Percentiles rank a stretch among this genome's conserved stretches.
phyloP scores from a whole-genome alignment of 2,329 filamentous ascomycete species.

The Lasiodiplodia sp. region DNA sequence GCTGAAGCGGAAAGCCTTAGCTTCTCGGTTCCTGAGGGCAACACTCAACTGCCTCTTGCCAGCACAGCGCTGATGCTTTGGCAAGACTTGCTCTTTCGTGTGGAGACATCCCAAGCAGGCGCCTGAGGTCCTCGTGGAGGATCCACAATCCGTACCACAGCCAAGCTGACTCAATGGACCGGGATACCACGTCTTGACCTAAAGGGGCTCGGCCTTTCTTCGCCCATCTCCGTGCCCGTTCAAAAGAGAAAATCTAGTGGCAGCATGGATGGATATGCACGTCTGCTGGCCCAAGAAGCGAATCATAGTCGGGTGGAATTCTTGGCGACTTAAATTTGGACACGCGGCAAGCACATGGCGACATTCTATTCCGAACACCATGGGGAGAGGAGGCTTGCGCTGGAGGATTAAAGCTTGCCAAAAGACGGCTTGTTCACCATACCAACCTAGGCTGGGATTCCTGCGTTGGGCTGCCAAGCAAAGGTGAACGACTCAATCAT shows the following conservation, averaged over 20 bases:
- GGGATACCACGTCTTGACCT: background rate
- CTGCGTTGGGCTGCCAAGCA: background rate
- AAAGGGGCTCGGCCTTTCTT: background rate
- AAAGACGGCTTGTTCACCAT: background rate
- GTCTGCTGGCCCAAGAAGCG: background rate
- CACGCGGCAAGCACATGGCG: background rate
- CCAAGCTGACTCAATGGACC: constrained; percentile 2
- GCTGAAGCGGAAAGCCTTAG: background rate
- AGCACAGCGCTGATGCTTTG: too few species aligned
- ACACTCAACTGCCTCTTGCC: background rate
- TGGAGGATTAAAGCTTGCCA: background rate
- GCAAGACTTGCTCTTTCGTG: background rate
- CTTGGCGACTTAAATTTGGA: background rate
- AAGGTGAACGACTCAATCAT: background rate
- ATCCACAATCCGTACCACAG: background rate
- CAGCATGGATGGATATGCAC: background rate
- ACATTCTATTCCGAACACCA: background rate
- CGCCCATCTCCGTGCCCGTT: background rate
- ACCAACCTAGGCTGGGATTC: background rate
- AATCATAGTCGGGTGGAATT: background rate
- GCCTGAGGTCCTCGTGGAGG: background rate
- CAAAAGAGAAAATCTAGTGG: background rate
- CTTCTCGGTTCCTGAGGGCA: background rate
- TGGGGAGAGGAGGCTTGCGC: background rate
- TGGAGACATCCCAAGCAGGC: background rate